Conservation (phyloP, 139 green algal genomes). For the Eudorina sp. region DNA sequence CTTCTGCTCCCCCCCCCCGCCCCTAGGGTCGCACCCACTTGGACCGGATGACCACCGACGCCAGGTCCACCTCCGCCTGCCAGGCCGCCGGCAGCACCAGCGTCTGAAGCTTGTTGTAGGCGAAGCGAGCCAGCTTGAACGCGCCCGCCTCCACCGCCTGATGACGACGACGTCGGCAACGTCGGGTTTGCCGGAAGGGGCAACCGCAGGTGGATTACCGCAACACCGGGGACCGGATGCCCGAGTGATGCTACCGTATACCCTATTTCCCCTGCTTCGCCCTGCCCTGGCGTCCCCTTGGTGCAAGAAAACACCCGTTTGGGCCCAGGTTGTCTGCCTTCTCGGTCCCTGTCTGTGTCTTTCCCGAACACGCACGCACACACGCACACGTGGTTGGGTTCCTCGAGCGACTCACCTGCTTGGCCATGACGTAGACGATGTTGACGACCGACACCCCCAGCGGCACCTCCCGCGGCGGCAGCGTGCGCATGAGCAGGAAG, state of each 20-base stretch:
- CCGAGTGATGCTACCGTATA: too few relatives aligned
- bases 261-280: too few relatives aligned
- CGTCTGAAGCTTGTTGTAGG: conserved; percentile 82
- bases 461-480: conserved; percentile 47
- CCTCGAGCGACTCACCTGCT: conserved; percentile 61
- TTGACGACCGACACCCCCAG: conserved; percentile 65
- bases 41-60: conserved; percentile 62
- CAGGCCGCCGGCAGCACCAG: conserved; percentile 68
- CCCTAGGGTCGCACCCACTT: conserved; percentile 33
- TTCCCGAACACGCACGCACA: too few relatives aligned
- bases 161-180: too few relatives aligned
- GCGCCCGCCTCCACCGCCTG: conserved; percentile 69
- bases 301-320: too few relatives aligned
- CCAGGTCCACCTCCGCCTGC: conserved; percentile 75
- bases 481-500: conserved; percentile 80
- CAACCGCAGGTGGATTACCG: too few relatives aligned
- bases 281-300: too few relatives aligned
- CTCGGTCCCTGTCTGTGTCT: too few relatives aligned
- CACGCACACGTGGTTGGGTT: too few relatives aligned
- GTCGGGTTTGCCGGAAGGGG: too few relatives aligned
- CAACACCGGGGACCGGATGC: too few relatives aligned
- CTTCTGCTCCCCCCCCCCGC: neutral
- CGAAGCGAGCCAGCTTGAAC: conserved; percentile 86
- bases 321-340: too few relatives aligned
- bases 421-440: conserved; percentile 74